These are phyloP conservation scores for Spinellus fusiger DNA, from an alignment of 192 early-diverging fungal species.

Conservation along the genomic window DNA sequence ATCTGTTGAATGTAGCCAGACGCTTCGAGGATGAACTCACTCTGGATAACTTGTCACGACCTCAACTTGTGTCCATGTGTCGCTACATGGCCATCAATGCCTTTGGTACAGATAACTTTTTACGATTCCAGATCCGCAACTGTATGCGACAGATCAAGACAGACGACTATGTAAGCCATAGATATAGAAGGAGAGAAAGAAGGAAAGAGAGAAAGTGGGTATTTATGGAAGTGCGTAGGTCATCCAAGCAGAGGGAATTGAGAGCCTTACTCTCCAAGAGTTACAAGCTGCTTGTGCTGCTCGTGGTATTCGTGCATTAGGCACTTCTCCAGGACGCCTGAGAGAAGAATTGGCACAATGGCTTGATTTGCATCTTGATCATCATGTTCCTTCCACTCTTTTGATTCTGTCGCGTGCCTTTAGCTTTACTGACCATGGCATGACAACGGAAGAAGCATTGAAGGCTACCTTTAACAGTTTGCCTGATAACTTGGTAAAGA, in stretches of 20 bases:
- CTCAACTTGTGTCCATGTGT: slow-evolving; percentile 92
- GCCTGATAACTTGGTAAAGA: slow-evolving; percentile 87
- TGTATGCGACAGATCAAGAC: slow-evolving; percentile 79
- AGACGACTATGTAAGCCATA: slow-evolving; percentile 60
- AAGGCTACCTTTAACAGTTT: slow-evolving; percentile 89
- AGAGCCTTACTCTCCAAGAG: slow-evolving; percentile 83
- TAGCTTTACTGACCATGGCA: slow-evolving; percentile 52
- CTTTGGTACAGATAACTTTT: slow-evolving; percentile 97
- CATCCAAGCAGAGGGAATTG: slow-evolving; percentile 81
- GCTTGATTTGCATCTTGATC: slow-evolving; percentile 89
- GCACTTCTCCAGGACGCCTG: slow-evolving; percentile 85
- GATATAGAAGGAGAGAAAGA: not conserved
- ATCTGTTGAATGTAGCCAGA: slow-evolving; percentile 77
- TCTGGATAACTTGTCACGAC: slow-evolving; percentile 86
- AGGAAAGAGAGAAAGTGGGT: too few species aligned
- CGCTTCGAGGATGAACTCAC: slow-evolving; percentile 94
- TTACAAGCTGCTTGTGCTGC: slow-evolving; percentile 80
- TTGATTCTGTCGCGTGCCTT: slow-evolving; percentile 90
- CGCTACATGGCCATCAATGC: slow-evolving; percentile 93
- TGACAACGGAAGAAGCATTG: slow-evolving; percentile 68
- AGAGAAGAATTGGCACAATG: slow-evolving; percentile 86
- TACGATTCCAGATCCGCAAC: slow-evolving; percentile 88
- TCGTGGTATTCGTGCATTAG: slow-evolving; percentile 85
- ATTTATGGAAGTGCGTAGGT: slow-evolving; percentile 25
- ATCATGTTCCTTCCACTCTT: slow-evolving; percentile 86